Percentiles rank a stretch among this genome's conserved stretches.
Conservation (phyloP, 805 yeast species). For the Metschnikowia baotianmanensis region DNA sequence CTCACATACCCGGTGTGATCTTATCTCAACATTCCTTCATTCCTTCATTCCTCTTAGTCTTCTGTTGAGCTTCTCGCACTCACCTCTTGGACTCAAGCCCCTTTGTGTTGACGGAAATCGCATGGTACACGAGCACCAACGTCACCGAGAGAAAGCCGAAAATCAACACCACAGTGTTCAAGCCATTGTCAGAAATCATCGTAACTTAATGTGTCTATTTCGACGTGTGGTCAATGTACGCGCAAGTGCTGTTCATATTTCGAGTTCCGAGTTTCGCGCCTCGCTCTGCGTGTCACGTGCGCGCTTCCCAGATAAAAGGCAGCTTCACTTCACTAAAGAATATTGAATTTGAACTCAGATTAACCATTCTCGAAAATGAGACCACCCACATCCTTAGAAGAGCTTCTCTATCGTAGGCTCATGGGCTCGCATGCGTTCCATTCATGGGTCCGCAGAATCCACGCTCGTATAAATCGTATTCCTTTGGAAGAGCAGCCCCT, state of each 20-base stretch:
- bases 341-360: background rate
- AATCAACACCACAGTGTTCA: constrained; percentile 66
- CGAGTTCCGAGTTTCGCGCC: background rate
- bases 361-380: constrained; percentile 4
- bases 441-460: constrained; percentile 58
- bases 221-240: background rate
- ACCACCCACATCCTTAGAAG: constrained; percentile 15
- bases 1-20: background rate
- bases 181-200: constrained; percentile 85
- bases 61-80: background rate
- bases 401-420: constrained; percentile 37
- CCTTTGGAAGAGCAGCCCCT: constrained; percentile 38
- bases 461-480: constrained; percentile 62
- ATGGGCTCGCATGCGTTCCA: constrained; percentile 60
- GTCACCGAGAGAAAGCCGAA: constrained; percentile 73
- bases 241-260: constrained; percentile 5
- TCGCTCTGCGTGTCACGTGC: constrained; percentile 6
- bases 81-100: constrained; percentile 7
- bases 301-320: too few relatives aligned
- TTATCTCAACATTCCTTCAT: background rate
- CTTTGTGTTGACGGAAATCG: constrained; percentile 50
- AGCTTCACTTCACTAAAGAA: too few relatives aligned
- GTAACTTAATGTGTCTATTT: too few relatives aligned
- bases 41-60: background rate
- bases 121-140: constrained; percentile 70